These are phyloP conservation scores for Lophiostoma macrostomum DNA, from an alignment of 495 filamentous ascomycete genomes.

Conservation along the genomic window DNA sequence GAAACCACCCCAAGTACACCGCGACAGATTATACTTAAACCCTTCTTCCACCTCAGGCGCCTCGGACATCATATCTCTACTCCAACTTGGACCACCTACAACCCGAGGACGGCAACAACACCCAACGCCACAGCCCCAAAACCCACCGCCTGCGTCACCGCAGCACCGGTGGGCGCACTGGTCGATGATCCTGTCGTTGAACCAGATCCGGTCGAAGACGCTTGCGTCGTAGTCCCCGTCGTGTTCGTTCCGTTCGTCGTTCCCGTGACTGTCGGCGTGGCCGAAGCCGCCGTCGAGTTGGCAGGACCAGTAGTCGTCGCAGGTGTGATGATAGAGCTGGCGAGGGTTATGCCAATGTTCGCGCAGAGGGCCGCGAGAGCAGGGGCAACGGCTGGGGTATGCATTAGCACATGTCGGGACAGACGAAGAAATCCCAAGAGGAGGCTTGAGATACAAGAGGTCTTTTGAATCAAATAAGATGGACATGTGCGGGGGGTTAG, in stretches of 20 bases:
- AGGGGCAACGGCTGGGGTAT: conserved; percentile 5
- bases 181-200: no score
- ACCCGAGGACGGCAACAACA: conserved; percentile 23
- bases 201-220: no score
- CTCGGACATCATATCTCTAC: not conserved
- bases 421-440: no score
- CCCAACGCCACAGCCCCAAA: conserved; percentile 20
- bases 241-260: not conserved
- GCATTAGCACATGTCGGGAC: not conserved
- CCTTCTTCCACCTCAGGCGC: no score
- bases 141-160: conserved; percentile 13
- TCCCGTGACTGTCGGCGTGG: not conserved
- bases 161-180: conserved; percentile 11
- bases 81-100: conserved; percentile 9
- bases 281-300: not conserved
- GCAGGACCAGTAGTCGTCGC: conserved; percentile 4
- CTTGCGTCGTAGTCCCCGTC: conserved; percentile 13
- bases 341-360: conserved; percentile 5
- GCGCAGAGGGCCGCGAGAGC: conserved; percentile 19
- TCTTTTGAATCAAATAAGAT: no score
- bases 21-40: no score
- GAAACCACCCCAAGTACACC: no score
- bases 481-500: no score
- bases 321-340: conserved; percentile 16
- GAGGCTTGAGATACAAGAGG: no score